Evolutionary conservation across 2,329 filamentous ascomycete genomes (phyloP).

Genomic region (Calonectria multiphialidica): DNA sequence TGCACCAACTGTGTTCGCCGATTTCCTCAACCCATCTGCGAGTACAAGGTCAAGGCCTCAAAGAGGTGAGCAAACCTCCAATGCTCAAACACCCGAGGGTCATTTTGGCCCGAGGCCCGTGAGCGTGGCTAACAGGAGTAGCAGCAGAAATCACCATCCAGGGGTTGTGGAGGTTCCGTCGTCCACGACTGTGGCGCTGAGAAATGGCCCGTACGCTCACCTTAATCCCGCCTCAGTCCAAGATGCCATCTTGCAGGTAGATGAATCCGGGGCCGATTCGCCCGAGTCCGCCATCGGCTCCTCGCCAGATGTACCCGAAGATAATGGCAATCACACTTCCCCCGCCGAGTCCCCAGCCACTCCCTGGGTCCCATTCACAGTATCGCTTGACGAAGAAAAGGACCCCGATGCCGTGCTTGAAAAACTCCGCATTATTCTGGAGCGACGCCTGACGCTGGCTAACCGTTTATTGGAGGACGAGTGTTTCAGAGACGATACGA

Average conservation of each 20-base stretch:
- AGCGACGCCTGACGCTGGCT: conserved; percentile 45
- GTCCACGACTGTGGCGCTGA: conserved; percentile 35
- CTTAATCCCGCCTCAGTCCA: conserved; percentile 50
- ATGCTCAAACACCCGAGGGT: background rate
- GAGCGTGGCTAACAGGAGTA: background rate
- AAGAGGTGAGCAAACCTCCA: conserved; percentile 31
- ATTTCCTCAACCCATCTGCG: conserved; percentile 64
- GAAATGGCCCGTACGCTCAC: conserved; percentile 49
- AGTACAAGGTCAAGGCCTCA: conserved; percentile 54
- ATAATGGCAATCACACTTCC: background rate
- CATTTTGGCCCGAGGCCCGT: too few species aligned
- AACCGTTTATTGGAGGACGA: conserved; percentile 48
- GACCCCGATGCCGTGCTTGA: conserved; percentile 45
- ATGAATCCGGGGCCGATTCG: conserved; percentile 29
- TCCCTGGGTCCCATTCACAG: conserved; percentile 41
- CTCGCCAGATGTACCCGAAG: background rate
- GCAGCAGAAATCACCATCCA: conserved; percentile 20
- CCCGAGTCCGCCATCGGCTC: conserved; percentile 17
- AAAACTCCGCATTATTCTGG: conserved; percentile 45
- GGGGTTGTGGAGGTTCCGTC: conserved; percentile 22
- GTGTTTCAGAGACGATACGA: conserved; percentile 27
- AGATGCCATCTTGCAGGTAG: conserved; percentile 50
- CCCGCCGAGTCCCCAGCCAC: conserved; percentile 18
- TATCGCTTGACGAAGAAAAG: conserved; percentile 41
- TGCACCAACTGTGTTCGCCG: conserved; percentile 66